Conservation (phyloP, 805 yeast genomes). For the Candida tallmaniae region DNA sequence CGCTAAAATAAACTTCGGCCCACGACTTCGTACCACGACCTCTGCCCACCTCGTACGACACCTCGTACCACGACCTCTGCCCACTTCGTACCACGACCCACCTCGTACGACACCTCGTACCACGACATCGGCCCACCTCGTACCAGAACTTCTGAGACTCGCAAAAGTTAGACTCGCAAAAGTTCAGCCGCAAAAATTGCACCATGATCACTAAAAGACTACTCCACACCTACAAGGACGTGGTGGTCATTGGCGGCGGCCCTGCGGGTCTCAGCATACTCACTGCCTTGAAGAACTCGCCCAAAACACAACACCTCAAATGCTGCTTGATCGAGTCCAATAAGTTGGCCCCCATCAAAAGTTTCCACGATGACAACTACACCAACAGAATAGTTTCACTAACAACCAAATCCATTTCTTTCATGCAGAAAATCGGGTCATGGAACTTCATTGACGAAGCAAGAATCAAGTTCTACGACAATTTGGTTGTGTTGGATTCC, state of each 20-base stretch:
- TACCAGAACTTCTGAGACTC: no score
- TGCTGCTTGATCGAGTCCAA: conserved; percentile 74
- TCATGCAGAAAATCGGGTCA: conserved; percentile 64
- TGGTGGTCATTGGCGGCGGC: conserved; percentile 92
- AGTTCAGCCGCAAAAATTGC: conserved; percentile 3
- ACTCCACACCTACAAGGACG: conserved; percentile 42
- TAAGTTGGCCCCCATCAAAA: conserved; percentile 47
- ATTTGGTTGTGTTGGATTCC: conserved; percentile 84
- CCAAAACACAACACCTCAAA: conserved; percentile 52
- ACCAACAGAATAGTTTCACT: conserved; percentile 82
- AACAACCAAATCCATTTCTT: conserved; percentile 75
- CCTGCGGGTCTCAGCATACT: conserved; percentile 92
- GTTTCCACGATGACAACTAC: conserved; percentile 51
- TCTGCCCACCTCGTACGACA: no score
- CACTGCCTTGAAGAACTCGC: conserved; percentile 71
- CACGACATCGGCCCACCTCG: no score
- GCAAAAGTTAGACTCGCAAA: no score
- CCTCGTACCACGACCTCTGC: no score
- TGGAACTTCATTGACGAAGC: conserved; percentile 67
- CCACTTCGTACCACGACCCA: no score
- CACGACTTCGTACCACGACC: no score
- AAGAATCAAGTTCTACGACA: conserved; percentile 76
- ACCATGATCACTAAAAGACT: conserved; percentile 5
- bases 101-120: no score
- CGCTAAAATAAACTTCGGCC: no score